Base-by-base conservation (phyloP, 179 eudicot species). In the Amaranthus tricolor region DNA sequence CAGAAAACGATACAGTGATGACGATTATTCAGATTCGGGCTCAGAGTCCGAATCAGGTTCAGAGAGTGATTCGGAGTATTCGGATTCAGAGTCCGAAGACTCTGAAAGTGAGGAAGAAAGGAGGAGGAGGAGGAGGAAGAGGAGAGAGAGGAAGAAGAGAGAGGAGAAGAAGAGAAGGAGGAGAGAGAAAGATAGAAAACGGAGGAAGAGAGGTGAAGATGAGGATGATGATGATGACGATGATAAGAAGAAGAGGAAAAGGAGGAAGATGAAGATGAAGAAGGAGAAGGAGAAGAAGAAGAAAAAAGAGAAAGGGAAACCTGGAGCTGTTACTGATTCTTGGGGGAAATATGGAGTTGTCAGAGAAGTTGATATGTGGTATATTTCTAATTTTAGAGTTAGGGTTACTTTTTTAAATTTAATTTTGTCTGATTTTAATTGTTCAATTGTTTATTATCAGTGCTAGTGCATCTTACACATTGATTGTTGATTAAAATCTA, bases 311-410 rank as follows among this genome's bases (percentile, higher is more conserved):
- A 88, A 82, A 64, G 92, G 89, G 63, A 88, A 88, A 73, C 82
- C 57, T 49, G 92, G 92, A 9, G 89, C 96, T 65, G 96, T 89
- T 20, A 94, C 97, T 1, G 77, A 84, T 78, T 86, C 88, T 0
- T 92, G 98, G 98, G 98, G 98, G 4, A 92, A 92, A 78, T 94
- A 83, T 79, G 98, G 98, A 60, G 80, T 87, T 74, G 83, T 94
- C 76, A 86, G 85, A 82, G 98, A 94, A 68, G 86, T 83, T 75
- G 98, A 94, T 86, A 94, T 94, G 98, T 94, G 97, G 97, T 94
- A 88, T 70, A 17, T 64, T 15, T 19, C 17, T 43, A 4, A 19
- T 64, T 74, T 48, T 83, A 70, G 77, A 71, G 65, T 83, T 81
- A 49, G 74, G 80, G 81, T 83, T 76, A 76, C 17, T n/a, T 6